phyloP scores from a whole-genome alignment of 1,284 basidiomycete genomes.

The Fomes fomentarius region DNA sequence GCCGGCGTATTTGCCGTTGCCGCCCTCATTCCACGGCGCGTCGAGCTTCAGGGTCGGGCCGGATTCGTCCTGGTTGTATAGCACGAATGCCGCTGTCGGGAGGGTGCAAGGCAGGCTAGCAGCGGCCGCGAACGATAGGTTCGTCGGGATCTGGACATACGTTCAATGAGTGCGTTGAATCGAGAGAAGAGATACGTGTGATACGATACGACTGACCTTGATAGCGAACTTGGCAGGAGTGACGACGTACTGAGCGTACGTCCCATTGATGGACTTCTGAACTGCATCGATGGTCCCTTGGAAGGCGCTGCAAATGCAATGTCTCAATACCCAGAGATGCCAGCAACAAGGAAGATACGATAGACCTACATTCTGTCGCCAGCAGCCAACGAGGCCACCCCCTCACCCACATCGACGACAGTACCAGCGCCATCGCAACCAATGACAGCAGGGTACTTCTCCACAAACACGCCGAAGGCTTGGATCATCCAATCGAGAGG shows the following conservation, averaged over 20 bases:
- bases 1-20: constrained; percentile 34
- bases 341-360: neutral
- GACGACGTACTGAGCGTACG: constrained; percentile 41
- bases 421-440: constrained; percentile 64
- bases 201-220: constrained; percentile 6
- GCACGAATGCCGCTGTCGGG: constrained; percentile 22
- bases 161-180: neutral
- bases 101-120: constrained; percentile 25
- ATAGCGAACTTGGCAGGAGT: neutral
- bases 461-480: constrained; percentile 34
- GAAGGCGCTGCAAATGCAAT: neutral
- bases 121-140: constrained; percentile 26
- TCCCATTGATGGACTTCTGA: constrained; percentile 47
- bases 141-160: constrained; percentile 26
- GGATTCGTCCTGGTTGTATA: constrained; percentile 14
- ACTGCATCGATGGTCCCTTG: neutral
- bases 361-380: constrained; percentile 60
- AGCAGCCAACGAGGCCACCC: constrained; percentile 49
- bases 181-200: too few species aligned
- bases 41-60: constrained; percentile 31
- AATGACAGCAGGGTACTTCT: constrained; percentile 46
- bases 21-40: constrained; percentile 27
- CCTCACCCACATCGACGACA: constrained; percentile 55
- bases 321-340: neutral
- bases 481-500: constrained; percentile 44